Conservation (phyloP, 176 grass and related monocot genomes). For the Hsuehochloa calcarea region DNA sequence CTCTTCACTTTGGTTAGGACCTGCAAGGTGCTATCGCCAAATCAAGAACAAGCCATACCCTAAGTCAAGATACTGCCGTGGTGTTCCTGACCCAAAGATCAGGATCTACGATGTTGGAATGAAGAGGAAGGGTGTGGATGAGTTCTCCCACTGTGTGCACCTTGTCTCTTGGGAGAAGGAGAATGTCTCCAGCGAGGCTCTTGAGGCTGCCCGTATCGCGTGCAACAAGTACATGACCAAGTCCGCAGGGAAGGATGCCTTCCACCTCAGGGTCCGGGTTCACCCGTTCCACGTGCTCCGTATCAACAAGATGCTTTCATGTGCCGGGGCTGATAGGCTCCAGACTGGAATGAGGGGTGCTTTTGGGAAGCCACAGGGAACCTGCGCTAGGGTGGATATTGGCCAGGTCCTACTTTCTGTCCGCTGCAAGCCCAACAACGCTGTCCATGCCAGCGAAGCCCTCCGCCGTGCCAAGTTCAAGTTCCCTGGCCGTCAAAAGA, state of each 20-base stretch:
- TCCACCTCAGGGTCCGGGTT: constrained; percentile 71
- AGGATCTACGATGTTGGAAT: constrained; percentile 84
- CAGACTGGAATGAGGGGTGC: constrained; percentile 93
- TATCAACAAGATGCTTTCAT: constrained; percentile 87
- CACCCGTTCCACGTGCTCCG: constrained; percentile 73
- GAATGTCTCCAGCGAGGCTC: constrained; percentile 76
- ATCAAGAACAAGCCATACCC: constrained; percentile 88
- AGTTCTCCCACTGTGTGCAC: constrained; percentile 68
- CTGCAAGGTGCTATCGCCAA: constrained; percentile 72
- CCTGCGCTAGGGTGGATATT: constrained; percentile 63
- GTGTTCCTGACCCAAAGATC: constrained; percentile 82
- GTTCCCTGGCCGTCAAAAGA: constrained; percentile 85
- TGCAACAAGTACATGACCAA: constrained; percentile 92
- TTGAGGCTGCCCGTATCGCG: constrained; percentile 79
- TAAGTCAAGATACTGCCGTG: constrained; percentile 81
- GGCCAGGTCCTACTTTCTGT: constrained; percentile 72
- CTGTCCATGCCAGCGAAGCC: constrained; percentile 52
- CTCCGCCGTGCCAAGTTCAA: constrained; percentile 80
- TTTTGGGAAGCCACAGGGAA: constrained; percentile 72
- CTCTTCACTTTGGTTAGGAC: constrained; percentile 33
- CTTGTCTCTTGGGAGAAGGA: constrained; percentile 84
- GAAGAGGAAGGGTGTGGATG: constrained; percentile 73
- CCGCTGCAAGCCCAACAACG: constrained; percentile 64
- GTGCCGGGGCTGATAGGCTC: constrained; percentile 85
- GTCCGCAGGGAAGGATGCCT: constrained; percentile 68